Percentiles rank a stretch among this genome's conserved stretches.
Conservation (phyloP, 2,329 filamentous ascomycete genomes). For the Neodidymelliopsis sp. region DNA sequence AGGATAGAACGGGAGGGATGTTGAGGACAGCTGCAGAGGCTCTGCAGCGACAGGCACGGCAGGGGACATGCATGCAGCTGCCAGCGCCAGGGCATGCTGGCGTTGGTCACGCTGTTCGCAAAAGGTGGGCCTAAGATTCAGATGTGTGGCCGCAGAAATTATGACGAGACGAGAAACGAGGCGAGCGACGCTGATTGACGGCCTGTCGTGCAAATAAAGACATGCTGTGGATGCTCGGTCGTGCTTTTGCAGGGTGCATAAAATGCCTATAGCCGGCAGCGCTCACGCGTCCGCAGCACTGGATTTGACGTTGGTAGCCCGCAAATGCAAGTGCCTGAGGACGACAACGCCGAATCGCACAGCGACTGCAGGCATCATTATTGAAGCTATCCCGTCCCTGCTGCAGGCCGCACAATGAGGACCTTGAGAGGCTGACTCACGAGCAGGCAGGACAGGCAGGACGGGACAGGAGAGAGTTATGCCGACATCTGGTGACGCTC, state of each 20-base stretch:
- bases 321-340: slow-evolving; percentile 17
- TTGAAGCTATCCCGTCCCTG: slow-evolving; percentile 8
- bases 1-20: slow-evolving; percentile 8
- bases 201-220: slow-evolving; percentile 40
- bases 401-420: slow-evolving; percentile 11
- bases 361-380: slow-evolving; percentile 14
- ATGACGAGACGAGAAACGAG: slow-evolving; percentile 32
- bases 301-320: slow-evolving; percentile 24
- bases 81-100: slow-evolving; percentile 25
- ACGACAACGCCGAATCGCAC: slow-evolving; percentile 5
- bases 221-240: slow-evolving; percentile 31
- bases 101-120: slow-evolving; percentile 33
- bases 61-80: slow-evolving; percentile 18
- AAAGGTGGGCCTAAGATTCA: slow-evolving; percentile 30
- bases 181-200: slow-evolving; percentile 32
- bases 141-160: slow-evolving; percentile 21
- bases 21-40: slow-evolving; percentile 19
- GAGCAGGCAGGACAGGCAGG: too few species aligned
- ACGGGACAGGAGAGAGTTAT: slow-evolving; percentile 11
- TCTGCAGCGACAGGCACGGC: slow-evolving; percentile 15
- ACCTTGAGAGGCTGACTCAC: slow-evolving; percentile 16
- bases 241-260: slow-evolving; percentile 27
- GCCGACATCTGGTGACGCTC: slow-evolving; percentile 18
- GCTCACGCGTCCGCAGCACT: slow-evolving; percentile 20
- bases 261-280: slow-evolving; percentile 24